These are phyloP conservation scores for Carex littledalei DNA, from an alignment of 176 grass and related monocot species.

Conservation along the genomic window DNA sequence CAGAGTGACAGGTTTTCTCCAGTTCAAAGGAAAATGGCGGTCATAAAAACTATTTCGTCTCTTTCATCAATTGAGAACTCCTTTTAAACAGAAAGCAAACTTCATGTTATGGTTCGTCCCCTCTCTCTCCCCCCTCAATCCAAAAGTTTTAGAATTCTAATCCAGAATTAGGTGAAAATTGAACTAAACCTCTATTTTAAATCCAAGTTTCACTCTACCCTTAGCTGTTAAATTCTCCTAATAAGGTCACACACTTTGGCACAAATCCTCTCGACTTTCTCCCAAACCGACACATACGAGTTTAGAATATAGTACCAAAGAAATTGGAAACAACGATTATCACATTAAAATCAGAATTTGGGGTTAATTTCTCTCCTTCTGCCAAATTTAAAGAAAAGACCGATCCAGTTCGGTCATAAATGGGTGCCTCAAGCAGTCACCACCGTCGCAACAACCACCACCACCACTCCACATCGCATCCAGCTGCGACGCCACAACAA, in stretches of 20 bases:
- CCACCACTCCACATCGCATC: slow-evolving; percentile 39
- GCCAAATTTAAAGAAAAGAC: slow-evolving; percentile 4
- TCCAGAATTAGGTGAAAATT: background rate
- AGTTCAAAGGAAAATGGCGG: background rate
- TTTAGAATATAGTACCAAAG: background rate
- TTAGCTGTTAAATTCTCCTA: background rate
- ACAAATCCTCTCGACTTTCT: background rate
- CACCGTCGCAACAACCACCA: slow-evolving; percentile 54
- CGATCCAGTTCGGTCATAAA: background rate
- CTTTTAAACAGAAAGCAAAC: slow-evolving; percentile 23
- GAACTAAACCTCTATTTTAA: background rate
- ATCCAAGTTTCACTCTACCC: background rate
- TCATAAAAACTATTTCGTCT: background rate
- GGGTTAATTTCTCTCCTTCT: background rate
- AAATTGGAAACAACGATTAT: background rate
- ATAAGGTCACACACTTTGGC: background rate
- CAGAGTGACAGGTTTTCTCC: background rate
- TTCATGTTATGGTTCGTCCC: slow-evolving; percentile 7
- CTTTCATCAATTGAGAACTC: background rate
- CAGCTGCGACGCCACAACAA: slow-evolving; percentile 25
- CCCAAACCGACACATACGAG: background rate
- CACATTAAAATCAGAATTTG: background rate
- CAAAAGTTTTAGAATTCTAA: background rate
- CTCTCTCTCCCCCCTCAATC: slow-evolving; percentile 4
- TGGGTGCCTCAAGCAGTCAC: slow-evolving; percentile 47